Conservation (phyloP, 2,329 filamentous ascomycete species). For the Fusarium globosum region DNA sequence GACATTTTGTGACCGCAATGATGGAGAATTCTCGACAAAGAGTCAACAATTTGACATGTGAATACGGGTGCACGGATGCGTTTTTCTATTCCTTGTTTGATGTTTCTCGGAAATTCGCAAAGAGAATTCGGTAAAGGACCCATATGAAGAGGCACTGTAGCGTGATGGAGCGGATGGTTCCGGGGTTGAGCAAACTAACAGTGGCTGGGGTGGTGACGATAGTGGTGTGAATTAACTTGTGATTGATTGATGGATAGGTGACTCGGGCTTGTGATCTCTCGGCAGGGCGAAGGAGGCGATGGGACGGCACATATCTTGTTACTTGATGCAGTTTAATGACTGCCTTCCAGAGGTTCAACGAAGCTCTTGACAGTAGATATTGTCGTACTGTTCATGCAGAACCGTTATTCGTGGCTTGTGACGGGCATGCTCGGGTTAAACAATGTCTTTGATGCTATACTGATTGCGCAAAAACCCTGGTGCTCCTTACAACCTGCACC, state of each 20-base stretch:
- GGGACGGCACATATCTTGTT: not conserved
- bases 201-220: slow-evolving; percentile 3
- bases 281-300: slow-evolving; percentile 2
- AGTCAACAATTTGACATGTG: slow-evolving; percentile 27
- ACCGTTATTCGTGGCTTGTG: slow-evolving; percentile 13
- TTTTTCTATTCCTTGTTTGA: not conserved
- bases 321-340: not conserved
- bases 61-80: slow-evolving; percentile 21
- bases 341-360: not conserved
- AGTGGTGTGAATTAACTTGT: slow-evolving; percentile 35
- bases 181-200: not conserved
- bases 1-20: not conserved
- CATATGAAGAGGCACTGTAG: slow-evolving; percentile 15
- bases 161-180: slow-evolving; percentile 21
- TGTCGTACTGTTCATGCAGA: not conserved
- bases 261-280: slow-evolving; percentile 12
- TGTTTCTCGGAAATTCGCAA: slow-evolving; percentile 30
- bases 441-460: slow-evolving; percentile 12
- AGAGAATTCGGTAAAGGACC: slow-evolving; percentile 6
- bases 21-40: not conserved
- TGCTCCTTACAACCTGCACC: slow-evolving; percentile 1
- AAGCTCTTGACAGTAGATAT: not conserved
- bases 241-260: slow-evolving; percentile 20
- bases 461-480: slow-evolving; percentile 1
- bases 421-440: slow-evolving; percentile 11